Base-by-base conservation (phyloP, 164 flowering plant genomes). In the Berberis thunbergii region DNA sequence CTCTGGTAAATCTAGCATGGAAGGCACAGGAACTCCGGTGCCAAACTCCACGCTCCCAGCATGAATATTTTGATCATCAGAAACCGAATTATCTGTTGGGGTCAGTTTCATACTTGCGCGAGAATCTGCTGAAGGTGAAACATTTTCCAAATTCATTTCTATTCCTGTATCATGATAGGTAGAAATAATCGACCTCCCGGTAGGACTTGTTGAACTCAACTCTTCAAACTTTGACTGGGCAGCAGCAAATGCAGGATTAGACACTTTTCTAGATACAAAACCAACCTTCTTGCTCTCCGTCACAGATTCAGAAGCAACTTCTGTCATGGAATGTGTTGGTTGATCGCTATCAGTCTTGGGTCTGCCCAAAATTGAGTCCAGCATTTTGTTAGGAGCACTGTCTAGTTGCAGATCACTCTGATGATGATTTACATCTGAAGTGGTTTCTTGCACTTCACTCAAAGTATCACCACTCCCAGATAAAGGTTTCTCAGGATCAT, bases 1-100 rank as follows among this genome's bases (percentile, higher is more conserved):
- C 64, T 83, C 89, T n/a, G 86, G 88, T 44, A 87, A 85, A 79
- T 89, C 96, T 64, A 85, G 87, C 66, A 87, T 84, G 10, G 90
- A 89, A 66, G 96, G 44, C 59, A 86, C 63, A 61, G 92, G 86
- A 67, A 83, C 81, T 64, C 85, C 96, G 61, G 85, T 83, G 54
- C 86, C 88, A 71, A 86, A 85, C 60, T 86, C 90, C 55, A 89
- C 86, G 65, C 79, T 80, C 74, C 80, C 83, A 70, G 70, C 61
- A 46, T 70, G 74, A 64, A 63, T 63, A 48, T 74, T 72, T 49
- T 75, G 45, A 64, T 58, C 60, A 69, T 62, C 54, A 45, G 73
- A 55, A 41, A 60, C 67, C 41, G 68, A 59, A 70, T 66, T 71
- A 43, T 84, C 84, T 49, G 59, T 57, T 6, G 10, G 7, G 50